A percentile compares a stretch with the other conserved stretches of the same genome.
Evolutionary conservation across 352 stramenopile genomes (phyloP).

Genomic region (Phytophthora agathidicida): DNA sequence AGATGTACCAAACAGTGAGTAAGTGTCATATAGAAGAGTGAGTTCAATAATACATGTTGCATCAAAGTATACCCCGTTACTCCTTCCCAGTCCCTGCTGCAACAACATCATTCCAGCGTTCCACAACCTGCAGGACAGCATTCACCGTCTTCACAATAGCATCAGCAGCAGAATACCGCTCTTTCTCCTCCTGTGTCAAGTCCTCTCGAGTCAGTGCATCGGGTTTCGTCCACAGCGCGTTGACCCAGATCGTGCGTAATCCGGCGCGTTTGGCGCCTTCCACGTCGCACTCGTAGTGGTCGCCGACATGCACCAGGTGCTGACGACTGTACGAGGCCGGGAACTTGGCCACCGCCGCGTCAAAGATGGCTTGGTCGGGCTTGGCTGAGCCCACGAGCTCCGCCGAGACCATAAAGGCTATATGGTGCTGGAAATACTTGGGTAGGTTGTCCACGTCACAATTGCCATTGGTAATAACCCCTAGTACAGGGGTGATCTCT

Average conservation of each 20-base stretch:
- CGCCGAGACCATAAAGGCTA: constrained; percentile 63
- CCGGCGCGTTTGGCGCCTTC: constrained; percentile 66
- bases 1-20: constrained; percentile 2
- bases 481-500: constrained; percentile 27
- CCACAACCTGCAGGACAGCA: constrained; percentile 47
- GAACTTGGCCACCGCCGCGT: constrained; percentile 53
- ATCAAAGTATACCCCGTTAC: not conserved
- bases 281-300: constrained; percentile 79
- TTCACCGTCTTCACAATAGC: constrained; percentile 65
- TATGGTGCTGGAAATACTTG: constrained; percentile 40
- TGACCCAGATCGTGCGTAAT: constrained; percentile 73
- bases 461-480: constrained; percentile 84
- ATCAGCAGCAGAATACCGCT: constrained; percentile 49
- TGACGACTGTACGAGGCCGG: constrained; percentile 26
- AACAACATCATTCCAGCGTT: constrained; percentile 49
- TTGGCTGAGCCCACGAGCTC: constrained; percentile 58
- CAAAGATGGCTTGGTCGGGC: constrained; percentile 57
- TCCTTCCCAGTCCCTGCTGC: not conserved
- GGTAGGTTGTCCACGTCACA: constrained; percentile 55
- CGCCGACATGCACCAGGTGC: constrained; percentile 73
- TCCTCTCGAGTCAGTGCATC: constrained; percentile 43
- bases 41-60: constrained; percentile 4
- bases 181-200: constrained; percentile 33
- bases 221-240: constrained; percentile 46
- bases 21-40: constrained; percentile 7